Evolutionary conservation across 2,329 filamentous ascomycete species (phyloP).

Genomic region (Exophiala viscosa): DNA sequence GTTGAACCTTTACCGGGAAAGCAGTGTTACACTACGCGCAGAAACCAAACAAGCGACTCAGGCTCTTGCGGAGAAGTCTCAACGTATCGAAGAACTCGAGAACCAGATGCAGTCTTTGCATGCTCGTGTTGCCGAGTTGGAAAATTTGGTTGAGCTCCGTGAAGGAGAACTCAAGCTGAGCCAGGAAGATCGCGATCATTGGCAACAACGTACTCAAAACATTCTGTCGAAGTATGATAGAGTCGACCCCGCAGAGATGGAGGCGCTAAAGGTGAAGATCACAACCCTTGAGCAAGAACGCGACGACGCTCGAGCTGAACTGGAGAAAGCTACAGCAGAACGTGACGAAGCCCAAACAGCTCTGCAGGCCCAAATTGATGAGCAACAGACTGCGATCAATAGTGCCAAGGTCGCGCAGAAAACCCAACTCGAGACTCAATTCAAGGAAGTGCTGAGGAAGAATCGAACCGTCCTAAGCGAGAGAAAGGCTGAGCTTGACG

Average conservation of each 20-base stretch:
- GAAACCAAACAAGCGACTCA: conserved; percentile 77
- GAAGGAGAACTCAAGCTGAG: conserved; percentile 85
- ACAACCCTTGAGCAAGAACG: conserved; percentile 63
- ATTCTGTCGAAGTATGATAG: conserved; percentile 95
- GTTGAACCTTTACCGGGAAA: conserved; percentile 92
- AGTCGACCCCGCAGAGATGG: conserved; percentile 88
- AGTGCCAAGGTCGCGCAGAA: conserved; percentile 49
- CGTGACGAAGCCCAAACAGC: conserved; percentile 36
- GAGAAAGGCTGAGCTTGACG: conserved; percentile 48
- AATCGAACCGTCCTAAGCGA: conserved; percentile 61
- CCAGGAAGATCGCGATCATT: conserved; percentile 86
- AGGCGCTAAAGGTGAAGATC: conserved; percentile 78
- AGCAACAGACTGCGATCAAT: conserved; percentile 47
- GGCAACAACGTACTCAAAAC: conserved; percentile 93
- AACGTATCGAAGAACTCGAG: conserved; percentile 70
- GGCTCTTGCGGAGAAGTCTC: conserved; percentile 69
- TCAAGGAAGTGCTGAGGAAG: conserved; percentile 57
- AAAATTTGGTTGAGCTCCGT: conserved; percentile 74
- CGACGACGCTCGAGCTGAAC: conserved; percentile 58
- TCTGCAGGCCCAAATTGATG: conserved; percentile 49
- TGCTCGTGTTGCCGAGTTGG: conserved; percentile 72
- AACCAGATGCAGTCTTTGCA: conserved; percentile 77
- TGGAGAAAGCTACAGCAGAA: conserved; percentile 49
- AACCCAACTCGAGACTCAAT: conserved; percentile 46
- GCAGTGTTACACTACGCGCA: conserved; percentile 82